A percentile compares a stretch with the other conserved stretches of the same genome.
Evolutionary conservation across 2,329 filamentous ascomycete genomes (phyloP).

Genomic region (Thielaviopsis ethacetica): DNA sequence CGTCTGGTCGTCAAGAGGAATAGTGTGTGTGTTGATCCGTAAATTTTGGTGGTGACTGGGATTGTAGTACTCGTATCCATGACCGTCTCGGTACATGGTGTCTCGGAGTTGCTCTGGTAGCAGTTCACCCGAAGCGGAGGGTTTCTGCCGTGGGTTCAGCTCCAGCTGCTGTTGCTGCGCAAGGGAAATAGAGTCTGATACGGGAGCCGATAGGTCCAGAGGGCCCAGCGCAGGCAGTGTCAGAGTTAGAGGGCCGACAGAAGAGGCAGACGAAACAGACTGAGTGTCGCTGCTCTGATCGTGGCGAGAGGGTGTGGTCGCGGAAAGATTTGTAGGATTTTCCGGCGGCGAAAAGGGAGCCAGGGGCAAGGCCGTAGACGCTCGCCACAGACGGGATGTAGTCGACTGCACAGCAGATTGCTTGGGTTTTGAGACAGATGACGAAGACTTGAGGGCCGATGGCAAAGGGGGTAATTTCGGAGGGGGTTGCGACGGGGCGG

Average conservation of each 20-base stretch:
- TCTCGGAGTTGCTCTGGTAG: neutral
- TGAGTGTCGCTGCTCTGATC: neutral
- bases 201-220: slow-evolving; percentile 1
- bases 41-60: slow-evolving; percentile 3
- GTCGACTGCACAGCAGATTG: neutral
- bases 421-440: neutral
- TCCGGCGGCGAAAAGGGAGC: neutral
- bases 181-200: neutral
- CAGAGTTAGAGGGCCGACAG: slow-evolving; percentile 2
- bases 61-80: slow-evolving; percentile 11
- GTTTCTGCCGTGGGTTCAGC: neutral
- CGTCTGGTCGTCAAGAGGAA: slow-evolving; percentile 5
- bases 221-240: slow-evolving; percentile 2
- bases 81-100: slow-evolving; percentile 9
- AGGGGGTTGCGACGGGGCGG: neutral
- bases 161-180: neutral
- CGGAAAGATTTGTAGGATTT: neutral
- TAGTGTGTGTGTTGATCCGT: slow-evolving; percentile 9
- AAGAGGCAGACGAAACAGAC: neutral
- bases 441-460: neutral
- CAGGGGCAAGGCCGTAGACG: neutral
- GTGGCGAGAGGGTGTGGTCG: neutral
- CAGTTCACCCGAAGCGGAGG: neutral
- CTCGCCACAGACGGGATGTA: neutral
- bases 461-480: slow-evolving; percentile 2